phyloP scores from a whole-genome alignment of 2,329 filamentous ascomycete genomes.

The Ophiostoma ips region DNA sequence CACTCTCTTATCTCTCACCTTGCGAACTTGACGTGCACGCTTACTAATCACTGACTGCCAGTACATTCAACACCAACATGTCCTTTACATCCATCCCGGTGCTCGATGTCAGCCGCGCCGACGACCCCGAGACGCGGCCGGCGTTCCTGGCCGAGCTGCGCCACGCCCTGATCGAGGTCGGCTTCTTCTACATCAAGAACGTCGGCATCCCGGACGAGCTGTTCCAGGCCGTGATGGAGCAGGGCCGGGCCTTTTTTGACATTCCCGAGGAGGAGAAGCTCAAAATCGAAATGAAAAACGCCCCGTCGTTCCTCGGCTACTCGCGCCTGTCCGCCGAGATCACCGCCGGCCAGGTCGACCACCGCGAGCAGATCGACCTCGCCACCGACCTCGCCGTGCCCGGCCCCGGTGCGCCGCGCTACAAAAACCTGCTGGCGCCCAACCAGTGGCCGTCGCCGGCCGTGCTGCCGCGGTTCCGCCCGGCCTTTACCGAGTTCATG shows the following conservation, averaged over 20 bases:
- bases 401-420: constrained; percentile 45
- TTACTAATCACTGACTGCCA: background rate
- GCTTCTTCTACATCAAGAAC: constrained; percentile 75
- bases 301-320: constrained; percentile 57
- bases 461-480: constrained; percentile 52
- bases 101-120: constrained; percentile 57
- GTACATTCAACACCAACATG: no score
- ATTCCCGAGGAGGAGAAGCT: constrained; percentile 64
- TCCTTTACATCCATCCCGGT: constrained; percentile 66
- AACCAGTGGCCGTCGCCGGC: constrained; percentile 62
- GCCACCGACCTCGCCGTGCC: constrained; percentile 64
- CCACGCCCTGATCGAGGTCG: constrained; percentile 69
- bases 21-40: no score
- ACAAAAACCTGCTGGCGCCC: constrained; percentile 63
- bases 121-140: constrained; percentile 51
- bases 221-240: constrained; percentile 48
- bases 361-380: constrained; percentile 77
- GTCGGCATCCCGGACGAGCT: constrained; percentile 56
- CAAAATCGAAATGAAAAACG: constrained; percentile 60
- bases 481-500: constrained; percentile 63
- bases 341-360: constrained; percentile 62
- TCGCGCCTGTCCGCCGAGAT: constrained; percentile 52
- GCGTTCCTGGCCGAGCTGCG: constrained; percentile 58
- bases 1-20: background rate
- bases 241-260: constrained; percentile 64